These are phyloP conservation scores for Calonectria pteridis DNA, from an alignment of 2,329 filamentous ascomycete genomes.

Conservation along the genomic window DNA sequence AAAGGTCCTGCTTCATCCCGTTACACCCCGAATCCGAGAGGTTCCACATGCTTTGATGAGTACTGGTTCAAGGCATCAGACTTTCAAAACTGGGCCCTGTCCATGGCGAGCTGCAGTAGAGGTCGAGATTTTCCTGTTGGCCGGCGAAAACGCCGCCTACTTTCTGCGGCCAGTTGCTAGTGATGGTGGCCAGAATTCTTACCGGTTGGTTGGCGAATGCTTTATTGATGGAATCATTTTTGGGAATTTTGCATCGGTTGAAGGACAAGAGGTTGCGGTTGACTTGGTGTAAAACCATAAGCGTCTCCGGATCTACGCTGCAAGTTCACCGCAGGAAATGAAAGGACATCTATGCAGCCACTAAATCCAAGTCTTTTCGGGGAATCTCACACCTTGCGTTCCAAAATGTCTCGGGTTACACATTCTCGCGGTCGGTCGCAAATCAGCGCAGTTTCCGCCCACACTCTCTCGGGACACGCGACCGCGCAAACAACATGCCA, in stretches of 20 bases:
- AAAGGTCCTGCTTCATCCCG: neutral
- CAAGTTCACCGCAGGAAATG: neutral
- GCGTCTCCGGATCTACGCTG: neutral
- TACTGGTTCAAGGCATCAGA: constrained; percentile 30
- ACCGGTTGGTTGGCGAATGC: neutral
- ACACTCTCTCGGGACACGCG: neutral
- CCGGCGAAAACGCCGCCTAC: constrained; percentile 33
- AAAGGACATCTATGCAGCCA: neutral
- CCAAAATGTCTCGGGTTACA: neutral
- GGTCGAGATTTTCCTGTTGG: constrained; percentile 22
- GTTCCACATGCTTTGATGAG: constrained; percentile 20
- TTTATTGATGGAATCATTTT: neutral
- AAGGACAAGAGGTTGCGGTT: neutral
- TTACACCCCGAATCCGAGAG: fast-evolving
- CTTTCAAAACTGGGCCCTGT: constrained; percentile 25
- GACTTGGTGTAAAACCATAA: neutral
- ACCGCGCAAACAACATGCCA: too few relatives aligned
- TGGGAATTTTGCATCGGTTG: neutral
- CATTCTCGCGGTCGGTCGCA: neutral
- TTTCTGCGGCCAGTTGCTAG: neutral
- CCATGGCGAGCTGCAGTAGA: constrained; percentile 31
- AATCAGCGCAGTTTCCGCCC: neutral
- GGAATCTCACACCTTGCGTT: neutral
- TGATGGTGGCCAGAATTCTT: neutral
- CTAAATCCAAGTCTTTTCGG: neutral